Evolutionary conservation across 306 rosid genomes (phyloP).

Genomic region (Quercus dentata): DNA sequence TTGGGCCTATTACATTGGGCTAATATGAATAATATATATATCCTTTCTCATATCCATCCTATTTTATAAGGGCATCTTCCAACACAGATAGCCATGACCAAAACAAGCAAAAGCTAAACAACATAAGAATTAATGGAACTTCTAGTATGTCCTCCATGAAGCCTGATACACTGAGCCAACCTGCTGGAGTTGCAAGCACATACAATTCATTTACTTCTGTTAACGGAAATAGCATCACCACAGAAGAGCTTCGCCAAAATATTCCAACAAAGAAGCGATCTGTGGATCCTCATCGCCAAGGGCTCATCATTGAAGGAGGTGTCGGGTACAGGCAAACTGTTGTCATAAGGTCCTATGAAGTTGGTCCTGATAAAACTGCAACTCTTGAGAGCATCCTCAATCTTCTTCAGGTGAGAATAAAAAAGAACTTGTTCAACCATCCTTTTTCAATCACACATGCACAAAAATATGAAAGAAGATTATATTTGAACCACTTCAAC

Average conservation of each 20-base stretch:
- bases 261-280: constrained; percentile 81
- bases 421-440: neutral
- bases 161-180: constrained; percentile 34
- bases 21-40: too few species aligned
- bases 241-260: constrained; percentile 45
- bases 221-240: constrained; percentile 29
- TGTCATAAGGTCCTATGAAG: constrained; percentile 87
- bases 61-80: constrained; percentile 40
- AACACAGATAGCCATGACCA: constrained; percentile 41
- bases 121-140: constrained; percentile 47
- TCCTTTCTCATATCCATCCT: constrained; percentile 36
- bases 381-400: constrained; percentile 84
- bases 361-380: constrained; percentile 88
- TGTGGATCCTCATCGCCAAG: constrained; percentile 78
- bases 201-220: constrained; percentile 22
- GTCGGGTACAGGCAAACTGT: constrained; percentile 86
- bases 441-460: neutral
- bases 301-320: constrained; percentile 65
- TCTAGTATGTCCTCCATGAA: constrained; percentile 22
- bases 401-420: constrained; percentile 67
- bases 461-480: neutral
- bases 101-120: constrained; percentile 32
- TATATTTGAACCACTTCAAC: neutral
- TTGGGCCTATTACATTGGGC: too few species aligned
- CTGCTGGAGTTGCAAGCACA: constrained; percentile 26